Evolutionary conservation across 306 rosid genomes (phyloP).

Genomic region (Lagenaria siceraria): DNA sequence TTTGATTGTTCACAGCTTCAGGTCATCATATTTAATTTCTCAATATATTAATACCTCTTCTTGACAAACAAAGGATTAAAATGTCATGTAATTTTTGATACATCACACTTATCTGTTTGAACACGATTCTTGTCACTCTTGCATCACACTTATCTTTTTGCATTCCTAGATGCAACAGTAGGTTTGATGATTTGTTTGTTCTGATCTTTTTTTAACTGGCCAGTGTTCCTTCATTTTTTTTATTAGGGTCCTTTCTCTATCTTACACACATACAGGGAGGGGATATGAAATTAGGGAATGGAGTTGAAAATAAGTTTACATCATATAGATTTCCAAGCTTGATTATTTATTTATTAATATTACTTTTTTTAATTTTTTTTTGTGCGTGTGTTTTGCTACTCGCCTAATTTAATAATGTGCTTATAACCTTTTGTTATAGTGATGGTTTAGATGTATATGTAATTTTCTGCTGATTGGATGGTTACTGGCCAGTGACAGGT

Average conservation of each 20-base stretch:
- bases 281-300: not conserved
- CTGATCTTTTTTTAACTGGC: not conserved
- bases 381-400: not conserved
- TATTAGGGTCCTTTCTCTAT: not conserved
- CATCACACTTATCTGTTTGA: not conserved
- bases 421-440: not conserved
- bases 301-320: not conserved
- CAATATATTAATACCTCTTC: not conserved
- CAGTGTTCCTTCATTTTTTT: not conserved
- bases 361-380: not conserved
- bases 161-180: not conserved
- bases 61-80: not conserved
- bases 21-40: constrained; percentile 31
- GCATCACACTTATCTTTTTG: not conserved
- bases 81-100: not conserved
- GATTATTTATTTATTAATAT: not conserved
- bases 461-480: constrained; percentile 22
- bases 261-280: not conserved
- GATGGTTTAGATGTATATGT: not conserved
- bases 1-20: constrained; percentile 84
- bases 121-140: not conserved
- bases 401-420: not conserved
- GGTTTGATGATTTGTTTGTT: not conserved
- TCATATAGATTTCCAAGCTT: not conserved
- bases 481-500: constrained; percentile 47